Evolutionary conservation across 1,139 yeast genomes (phyloP).

Genomic region (Suhomyces kunorum): DNA sequence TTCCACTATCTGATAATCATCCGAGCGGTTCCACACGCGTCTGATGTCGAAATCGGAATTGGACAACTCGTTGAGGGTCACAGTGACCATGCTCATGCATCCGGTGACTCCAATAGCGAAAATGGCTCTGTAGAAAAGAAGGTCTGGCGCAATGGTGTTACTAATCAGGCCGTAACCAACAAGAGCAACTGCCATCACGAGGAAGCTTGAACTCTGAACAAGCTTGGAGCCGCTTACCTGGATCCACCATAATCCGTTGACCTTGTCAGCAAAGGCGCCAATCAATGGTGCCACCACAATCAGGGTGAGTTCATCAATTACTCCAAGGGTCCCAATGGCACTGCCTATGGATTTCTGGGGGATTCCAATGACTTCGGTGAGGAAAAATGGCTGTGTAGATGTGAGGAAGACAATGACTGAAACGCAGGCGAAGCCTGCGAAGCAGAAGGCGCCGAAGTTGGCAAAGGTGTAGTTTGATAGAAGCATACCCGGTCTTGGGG

Average conservation of each 20-base stretch:
- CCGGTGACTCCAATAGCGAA: slow-evolving; percentile 63
- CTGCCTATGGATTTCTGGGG: slow-evolving; percentile 48
- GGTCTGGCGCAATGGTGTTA: slow-evolving; percentile 40
- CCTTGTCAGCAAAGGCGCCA: slow-evolving; percentile 63
- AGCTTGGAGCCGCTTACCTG: slow-evolving; percentile 52
- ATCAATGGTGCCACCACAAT: slow-evolving; percentile 60
- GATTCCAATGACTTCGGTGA: slow-evolving; percentile 55
- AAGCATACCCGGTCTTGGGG: slow-evolving; percentile 1
- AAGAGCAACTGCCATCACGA: slow-evolving; percentile 48
- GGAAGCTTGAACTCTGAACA: slow-evolving; percentile 50
- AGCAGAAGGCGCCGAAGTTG: slow-evolving; percentile 24
- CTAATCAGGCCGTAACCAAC: slow-evolving; percentile 47
- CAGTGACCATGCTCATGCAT: slow-evolving; percentile 52
- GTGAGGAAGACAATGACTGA: slow-evolving; percentile 66
- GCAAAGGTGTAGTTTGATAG: slow-evolving; percentile 14
- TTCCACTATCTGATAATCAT: slow-evolving; percentile 6
- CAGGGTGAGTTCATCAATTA: slow-evolving; percentile 60
- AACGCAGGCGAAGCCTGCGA: slow-evolving; percentile 51
- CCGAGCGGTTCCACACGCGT: slow-evolving; percentile 8
- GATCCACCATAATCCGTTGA: slow-evolving; percentile 23
- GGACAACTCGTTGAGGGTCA: slow-evolving; percentile 54
- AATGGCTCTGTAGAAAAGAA: slow-evolving; percentile 51
- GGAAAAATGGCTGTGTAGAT: slow-evolving; percentile 67
- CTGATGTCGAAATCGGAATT: slow-evolving; percentile 43
- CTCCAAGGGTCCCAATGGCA: slow-evolving; percentile 61